phyloP scores from a whole-genome alignment of 2,329 filamentous ascomycete genomes.

The Penicillium sp. region DNA sequence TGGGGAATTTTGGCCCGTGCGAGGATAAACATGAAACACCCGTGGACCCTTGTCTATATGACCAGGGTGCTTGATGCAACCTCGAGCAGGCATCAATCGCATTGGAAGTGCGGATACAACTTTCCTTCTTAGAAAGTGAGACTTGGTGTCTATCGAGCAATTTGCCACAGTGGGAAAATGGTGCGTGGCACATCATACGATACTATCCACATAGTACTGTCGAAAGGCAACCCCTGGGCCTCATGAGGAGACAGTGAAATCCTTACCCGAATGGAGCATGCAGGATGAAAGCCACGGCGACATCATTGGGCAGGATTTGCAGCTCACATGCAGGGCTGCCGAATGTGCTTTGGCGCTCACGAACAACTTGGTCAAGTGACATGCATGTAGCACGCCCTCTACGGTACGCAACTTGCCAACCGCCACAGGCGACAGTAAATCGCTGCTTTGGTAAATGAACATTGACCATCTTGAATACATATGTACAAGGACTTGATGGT shows the following conservation, averaged over 20 bases:
- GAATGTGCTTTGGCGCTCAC: background rate
- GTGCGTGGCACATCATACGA: background rate
- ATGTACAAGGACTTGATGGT: background rate
- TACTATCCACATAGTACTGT: background rate
- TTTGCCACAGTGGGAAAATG: background rate
- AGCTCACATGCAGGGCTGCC: background rate
- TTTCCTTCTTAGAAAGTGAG: background rate
- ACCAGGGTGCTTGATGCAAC: slow-evolving; percentile 6
- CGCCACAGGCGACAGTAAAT: background rate
- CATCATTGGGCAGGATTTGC: background rate
- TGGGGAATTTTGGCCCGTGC: background rate
- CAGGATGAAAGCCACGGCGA: background rate
- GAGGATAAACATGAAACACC: background rate
- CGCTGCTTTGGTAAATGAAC: background rate
- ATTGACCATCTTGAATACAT: background rate
- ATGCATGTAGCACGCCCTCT: background rate
- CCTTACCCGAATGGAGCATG: background rate
- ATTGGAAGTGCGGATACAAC: background rate
- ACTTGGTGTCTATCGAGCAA: background rate
- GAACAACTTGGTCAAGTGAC: background rate
- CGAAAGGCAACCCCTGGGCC: background rate
- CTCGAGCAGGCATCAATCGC: slow-evolving; percentile 1
- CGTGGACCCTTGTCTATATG: background rate
- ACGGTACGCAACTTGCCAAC: background rate
- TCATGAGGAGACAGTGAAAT: background rate